Base-by-base conservation (phyloP, 345 rosid genomes). In the Aquilaria sinensis region DNA sequence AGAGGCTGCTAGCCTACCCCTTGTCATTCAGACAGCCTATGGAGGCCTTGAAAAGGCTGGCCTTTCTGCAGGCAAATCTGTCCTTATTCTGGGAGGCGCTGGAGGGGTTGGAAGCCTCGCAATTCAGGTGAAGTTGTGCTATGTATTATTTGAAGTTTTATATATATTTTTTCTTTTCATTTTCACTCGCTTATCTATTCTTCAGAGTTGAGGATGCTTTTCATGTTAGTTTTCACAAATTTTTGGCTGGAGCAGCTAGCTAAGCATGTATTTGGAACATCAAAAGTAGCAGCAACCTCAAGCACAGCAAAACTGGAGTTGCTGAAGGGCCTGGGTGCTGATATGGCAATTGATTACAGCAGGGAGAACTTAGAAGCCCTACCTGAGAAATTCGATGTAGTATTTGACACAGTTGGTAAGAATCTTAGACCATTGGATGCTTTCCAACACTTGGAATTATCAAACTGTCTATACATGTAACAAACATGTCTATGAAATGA, bases 51-150 rank as follows among this genome's bases (percentile, higher is more conserved):
- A 86, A 59, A 78, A 78, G 58, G 79, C 90, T 0, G 89, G 84
- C 3, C 83, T 89, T 70, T 86, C 96, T 15, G 61, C 89, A 4
- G 96, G 96, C n/a, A 83, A 89, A 77, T 85, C 93, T 1, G 77
- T 91, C 68, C 93, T 91, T 48, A 85, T 91, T 60, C 72, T 91
- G 53, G 83, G 85, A 31, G 96, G 98, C 12, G 82, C 96, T 30
- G 98, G 98, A 56, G 98, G 98, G 50, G 98, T 92, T 77, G 98
- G 98, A 66, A 86, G 87, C 74, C 78, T 88, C n/a, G 90, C 77
- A 60, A 83, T 92, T 80, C 97, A 91, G 96, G 97, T 90, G 49
- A 31, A 16, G 2, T 14, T 30, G 2, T 13, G 57, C 34, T 29
- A 23, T 57, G 30, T 31, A 6, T 13, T 12, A 7, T 56, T 54